Percentiles rank a stretch among this genome's conserved stretches.
Conservation (phyloP, 179 eudicot species). For the Nepenthes alata region DNA sequence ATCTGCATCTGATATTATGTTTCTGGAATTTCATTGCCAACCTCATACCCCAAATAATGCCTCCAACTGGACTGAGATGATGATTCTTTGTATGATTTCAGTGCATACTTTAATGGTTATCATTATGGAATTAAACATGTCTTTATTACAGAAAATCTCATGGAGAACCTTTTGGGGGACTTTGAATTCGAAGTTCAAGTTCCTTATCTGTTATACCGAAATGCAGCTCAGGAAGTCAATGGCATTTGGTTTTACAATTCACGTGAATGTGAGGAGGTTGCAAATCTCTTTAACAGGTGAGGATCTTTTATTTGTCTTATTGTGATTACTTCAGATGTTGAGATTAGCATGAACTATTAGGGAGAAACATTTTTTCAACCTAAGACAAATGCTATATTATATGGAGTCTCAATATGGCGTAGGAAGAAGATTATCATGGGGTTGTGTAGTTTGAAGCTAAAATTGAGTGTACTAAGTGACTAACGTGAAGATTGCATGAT, state of each 20-base stretch:
- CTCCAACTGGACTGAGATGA: too few relatives aligned
- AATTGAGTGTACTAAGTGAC: too few relatives aligned
- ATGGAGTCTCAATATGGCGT: too few relatives aligned
- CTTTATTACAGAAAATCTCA: conserved; percentile 55
- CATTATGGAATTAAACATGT: neutral
- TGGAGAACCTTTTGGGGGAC: conserved; percentile 86
- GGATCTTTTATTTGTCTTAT: neutral
- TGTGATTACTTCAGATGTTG: neutral
- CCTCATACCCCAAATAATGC: too few relatives aligned
- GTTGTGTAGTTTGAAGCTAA: too few relatives aligned
- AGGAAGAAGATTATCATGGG: too few relatives aligned
- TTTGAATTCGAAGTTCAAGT: conserved; percentile 84
- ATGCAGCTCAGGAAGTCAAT: conserved; percentile 84
- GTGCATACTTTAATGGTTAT: too few relatives aligned
- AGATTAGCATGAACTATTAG: neutral
- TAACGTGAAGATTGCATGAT: too few relatives aligned
- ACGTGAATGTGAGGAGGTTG: conserved; percentile 86
- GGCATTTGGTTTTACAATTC: conserved; percentile 94
- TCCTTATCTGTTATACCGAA: conserved; percentile 76
- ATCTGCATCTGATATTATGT: too few relatives aligned
- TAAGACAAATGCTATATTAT: too few relatives aligned
- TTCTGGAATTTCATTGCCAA: too few relatives aligned
- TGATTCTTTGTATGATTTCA: too few relatives aligned
- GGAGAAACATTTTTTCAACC: neutral
- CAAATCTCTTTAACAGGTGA: conserved; percentile 71